Evolutionary conservation across 2,329 filamentous ascomycete genomes (phyloP), one percentile per base, ranked within the genome.

Genomic region (Penicillium hesseltinei): DNA sequence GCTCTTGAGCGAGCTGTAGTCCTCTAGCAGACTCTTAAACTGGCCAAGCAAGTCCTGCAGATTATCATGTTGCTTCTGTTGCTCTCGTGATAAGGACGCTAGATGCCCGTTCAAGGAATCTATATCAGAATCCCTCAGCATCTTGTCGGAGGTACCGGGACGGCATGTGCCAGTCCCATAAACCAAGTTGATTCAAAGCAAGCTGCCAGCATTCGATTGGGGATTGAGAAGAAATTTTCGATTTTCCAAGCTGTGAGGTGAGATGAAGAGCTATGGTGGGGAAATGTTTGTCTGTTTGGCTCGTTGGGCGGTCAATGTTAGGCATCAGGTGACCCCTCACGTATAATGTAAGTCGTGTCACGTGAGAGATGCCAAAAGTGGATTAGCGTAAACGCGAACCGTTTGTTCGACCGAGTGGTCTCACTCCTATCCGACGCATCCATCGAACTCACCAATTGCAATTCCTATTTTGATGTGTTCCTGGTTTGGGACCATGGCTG

Each of bases 1-100:
- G 59, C 78, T 82, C 65, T 82, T 84, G 31, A 87, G 73, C 0
- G 76, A 74, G 56, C 76, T 81, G 70, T 86, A 85, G 57, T 80
- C 77, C 7, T 79, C 75, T n/a, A 86, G 71, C 7, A 86, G 73
- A 35, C 72, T 67, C 5, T 70, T 69, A 59, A 81, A 78, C 36
- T 76, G 73, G 13, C 70, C 62, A 4, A 81, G 63, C 1, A 81
- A 60, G 5, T 51, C 50, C 25, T 71, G 67, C 1, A 73, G 51
- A 35, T 66, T 68, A 13, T 71, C 61, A 63, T 73, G 67, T 48
- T 73, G 66, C 21, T 59, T 63, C 36, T 71, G 61, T 25, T 66
- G 69, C 11, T 71, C 66, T 8, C 49, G 58, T 0, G 63, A 64
- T 33, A 66, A 57, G 36, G 57, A 53, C 47, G 44, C 48, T 15